Conservation (phyloP, 352 stramenopile genomes). For the Pythium phragmiticola region DNA sequence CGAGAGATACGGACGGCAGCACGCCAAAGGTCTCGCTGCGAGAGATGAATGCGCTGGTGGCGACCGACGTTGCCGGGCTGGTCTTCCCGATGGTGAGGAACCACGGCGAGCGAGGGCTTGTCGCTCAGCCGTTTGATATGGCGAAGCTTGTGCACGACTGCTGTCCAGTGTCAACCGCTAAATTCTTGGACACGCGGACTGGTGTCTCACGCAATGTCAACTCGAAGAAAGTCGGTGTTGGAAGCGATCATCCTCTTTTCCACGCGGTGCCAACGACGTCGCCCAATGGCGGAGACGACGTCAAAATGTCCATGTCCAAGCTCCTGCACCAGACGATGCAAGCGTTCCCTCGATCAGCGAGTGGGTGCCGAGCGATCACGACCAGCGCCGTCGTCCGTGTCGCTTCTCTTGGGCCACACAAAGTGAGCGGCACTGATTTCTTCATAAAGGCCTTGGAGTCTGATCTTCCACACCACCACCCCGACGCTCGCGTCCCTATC, state of each 20-base stretch:
- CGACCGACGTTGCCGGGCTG: conserved; percentile 57
- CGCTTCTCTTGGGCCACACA: background rate
- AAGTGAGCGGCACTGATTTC: background rate
- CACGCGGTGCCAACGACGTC: conserved; percentile 10
- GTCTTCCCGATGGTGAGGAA: conserved; percentile 41
- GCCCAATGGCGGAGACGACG: background rate
- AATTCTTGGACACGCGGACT: conserved; percentile 70
- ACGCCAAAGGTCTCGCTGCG: conserved; percentile 39
- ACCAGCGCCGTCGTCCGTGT: conserved; percentile 9
- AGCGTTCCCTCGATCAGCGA: conserved; percentile 21
- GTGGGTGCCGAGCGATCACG: conserved; percentile 6
- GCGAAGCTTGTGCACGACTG: conserved; percentile 57
- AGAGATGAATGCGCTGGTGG: conserved; percentile 61
- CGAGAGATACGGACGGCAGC: conserved; percentile 8
- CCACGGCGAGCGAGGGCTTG: background rate
- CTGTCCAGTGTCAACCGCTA: conserved; percentile 51
- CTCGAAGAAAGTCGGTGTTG: background rate
- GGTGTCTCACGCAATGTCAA: conserved; percentile 30
- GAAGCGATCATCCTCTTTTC: conserved; percentile 21
- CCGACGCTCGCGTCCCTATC: conserved; percentile 10
- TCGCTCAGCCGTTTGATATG: conserved; percentile 45
- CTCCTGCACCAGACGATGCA: conserved; percentile 15
- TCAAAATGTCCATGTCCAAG: background rate
- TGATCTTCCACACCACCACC: conserved; percentile 16
- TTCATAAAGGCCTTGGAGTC: background rate